These are phyloP conservation scores for Populus ilicifolia DNA, from an alignment of 345 rosid genomes.

Conservation along the genomic window DNA sequence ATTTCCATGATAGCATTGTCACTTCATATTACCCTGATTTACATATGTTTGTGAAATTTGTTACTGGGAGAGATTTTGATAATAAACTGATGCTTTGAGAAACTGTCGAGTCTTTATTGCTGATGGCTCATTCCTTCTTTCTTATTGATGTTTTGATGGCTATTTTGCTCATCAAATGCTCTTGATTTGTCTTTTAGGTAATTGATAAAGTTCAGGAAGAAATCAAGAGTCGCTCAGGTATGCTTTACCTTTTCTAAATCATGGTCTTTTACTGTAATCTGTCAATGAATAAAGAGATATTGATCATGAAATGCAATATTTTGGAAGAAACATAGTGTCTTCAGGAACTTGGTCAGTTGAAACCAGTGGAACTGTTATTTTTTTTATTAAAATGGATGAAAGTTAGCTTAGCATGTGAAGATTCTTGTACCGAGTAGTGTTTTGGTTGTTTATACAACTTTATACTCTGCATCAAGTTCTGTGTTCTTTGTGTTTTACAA, in stretches of 20 bases:
- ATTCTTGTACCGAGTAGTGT: not conserved
- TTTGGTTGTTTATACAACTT: not conserved
- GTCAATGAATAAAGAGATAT: not conserved
- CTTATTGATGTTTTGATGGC: not conserved
- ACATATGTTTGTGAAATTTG: not conserved
- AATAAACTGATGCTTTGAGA: not conserved
- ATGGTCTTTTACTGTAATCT: not conserved
- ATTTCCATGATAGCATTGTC: not conserved
- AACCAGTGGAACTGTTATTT: not conserved
- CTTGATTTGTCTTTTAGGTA: slow-evolving; percentile 46
- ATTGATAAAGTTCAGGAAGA: slow-evolving; percentile 88
- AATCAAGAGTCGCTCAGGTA: slow-evolving; percentile 67
- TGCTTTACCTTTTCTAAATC: not conserved
- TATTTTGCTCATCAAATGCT: slow-evolving; percentile 3
- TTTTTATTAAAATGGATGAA: not conserved
- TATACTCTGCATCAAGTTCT: not conserved
- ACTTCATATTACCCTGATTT: not conserved
- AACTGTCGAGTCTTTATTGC: not conserved
- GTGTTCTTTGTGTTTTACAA: not conserved
- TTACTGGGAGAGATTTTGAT: not conserved
- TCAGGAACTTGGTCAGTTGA: not conserved
- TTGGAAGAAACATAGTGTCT: not conserved
- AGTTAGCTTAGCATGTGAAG: not conserved
- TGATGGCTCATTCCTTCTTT: not conserved
- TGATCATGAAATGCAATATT: not conserved